phyloP scores from a whole-genome alignment of 805 yeast species.

The Candida stauntonica region DNA sequence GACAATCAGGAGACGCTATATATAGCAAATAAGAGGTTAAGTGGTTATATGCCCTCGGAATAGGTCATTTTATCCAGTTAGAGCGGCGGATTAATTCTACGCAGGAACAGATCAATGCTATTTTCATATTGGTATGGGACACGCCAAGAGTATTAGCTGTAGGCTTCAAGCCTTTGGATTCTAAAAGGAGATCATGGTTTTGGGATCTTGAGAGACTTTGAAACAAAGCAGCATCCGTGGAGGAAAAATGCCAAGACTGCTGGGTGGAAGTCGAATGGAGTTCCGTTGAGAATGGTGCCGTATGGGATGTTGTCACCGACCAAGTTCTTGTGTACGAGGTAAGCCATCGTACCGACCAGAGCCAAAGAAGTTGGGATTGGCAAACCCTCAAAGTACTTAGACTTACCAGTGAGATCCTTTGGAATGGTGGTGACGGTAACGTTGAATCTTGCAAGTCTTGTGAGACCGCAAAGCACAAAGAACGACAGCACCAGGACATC shows the following conservation, averaged over 20 bases:
- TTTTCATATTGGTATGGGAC: background rate
- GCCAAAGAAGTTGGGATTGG: constrained; percentile 89
- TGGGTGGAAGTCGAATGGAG: constrained; percentile 72
- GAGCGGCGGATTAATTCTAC: too few species aligned
- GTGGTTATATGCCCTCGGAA: too few species aligned
- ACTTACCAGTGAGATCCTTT: constrained; percentile 81
- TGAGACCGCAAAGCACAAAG: constrained; percentile 90
- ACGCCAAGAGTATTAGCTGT: too few species aligned
- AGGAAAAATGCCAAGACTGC: constrained; percentile 55
- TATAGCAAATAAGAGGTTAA: too few species aligned
- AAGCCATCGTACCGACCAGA: constrained; percentile 70
- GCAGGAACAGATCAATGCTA: background rate
- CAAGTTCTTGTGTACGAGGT: constrained; percentile 49
- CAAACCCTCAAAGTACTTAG: constrained; percentile 90
- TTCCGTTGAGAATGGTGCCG: constrained; percentile 53
- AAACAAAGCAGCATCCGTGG: constrained; percentile 89
- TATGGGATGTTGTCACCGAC: constrained; percentile 57
- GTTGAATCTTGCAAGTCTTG: constrained; percentile 92
- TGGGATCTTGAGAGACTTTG: constrained; percentile 87
- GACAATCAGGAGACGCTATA: too few species aligned
- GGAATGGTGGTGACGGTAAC: constrained; percentile 92
- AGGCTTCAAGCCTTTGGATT: background rate
- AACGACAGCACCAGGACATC: constrained; percentile 74
- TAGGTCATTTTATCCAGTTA: too few species aligned
- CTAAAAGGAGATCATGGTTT: constrained; percentile 69